phyloP scores from a whole-genome alignment of 352 stramenopile genomes.

The Phytophthora multivora region DNA sequence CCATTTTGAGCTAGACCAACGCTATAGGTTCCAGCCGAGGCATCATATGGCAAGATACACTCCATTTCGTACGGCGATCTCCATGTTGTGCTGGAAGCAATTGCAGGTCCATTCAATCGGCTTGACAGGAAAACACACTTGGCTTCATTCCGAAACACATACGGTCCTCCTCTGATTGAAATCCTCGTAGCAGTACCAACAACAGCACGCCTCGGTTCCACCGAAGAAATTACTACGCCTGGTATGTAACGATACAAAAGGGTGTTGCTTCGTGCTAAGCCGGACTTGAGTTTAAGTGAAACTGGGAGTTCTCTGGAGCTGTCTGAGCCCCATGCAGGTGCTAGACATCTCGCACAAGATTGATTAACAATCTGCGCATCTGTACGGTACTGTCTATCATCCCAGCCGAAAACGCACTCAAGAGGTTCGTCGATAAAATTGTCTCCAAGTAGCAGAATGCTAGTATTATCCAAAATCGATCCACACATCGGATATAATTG shows the following conservation, averaged over 20 bases:
- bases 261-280: conserved; percentile 34
- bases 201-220: conserved; percentile 29
- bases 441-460: conserved; percentile 26
- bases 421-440: conserved; percentile 14
- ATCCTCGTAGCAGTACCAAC: conserved; percentile 12
- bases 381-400: conserved; percentile 12
- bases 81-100: conserved; percentile 24
- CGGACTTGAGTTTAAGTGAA: conserved; percentile 24
- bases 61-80: conserved; percentile 34
- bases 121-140: conserved; percentile 28
- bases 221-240: conserved; percentile 18
- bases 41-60: conserved; percentile 19
- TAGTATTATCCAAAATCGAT: conserved; percentile 16
- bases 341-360: conserved; percentile 31
- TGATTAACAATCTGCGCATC: conserved; percentile 27
- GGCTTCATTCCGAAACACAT: conserved; percentile 20
- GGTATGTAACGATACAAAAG: conserved; percentile 46
- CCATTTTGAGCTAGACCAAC: conserved; percentile 36
- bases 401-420: conserved; percentile 50
- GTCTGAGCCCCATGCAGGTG: conserved; percentile 25
- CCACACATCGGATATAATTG: conserved; percentile 34
- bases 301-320: conserved; percentile 36
- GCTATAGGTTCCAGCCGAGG: conserved; percentile 16
- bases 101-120: neutral
- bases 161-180: conserved; percentile 31